These are phyloP conservation scores for Pichia membranifaciens DNA, from an alignment of 805 yeast genomes.

Conservation along the genomic window DNA sequence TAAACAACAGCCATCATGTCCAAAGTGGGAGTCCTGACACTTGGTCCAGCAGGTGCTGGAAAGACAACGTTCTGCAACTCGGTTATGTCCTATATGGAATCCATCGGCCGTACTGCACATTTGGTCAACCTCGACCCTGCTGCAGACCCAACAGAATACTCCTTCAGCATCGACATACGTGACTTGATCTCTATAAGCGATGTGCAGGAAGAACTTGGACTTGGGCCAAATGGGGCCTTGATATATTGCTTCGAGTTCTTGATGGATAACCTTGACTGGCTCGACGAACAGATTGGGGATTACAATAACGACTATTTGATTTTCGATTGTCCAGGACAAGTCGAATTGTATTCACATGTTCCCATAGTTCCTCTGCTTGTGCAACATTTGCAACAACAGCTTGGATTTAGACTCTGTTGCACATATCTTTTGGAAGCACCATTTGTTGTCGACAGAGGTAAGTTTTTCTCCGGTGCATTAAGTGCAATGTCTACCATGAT, in stretches of 20 bases:
- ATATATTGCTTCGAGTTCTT: slow-evolving; percentile 91
- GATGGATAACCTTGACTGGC: slow-evolving; percentile 88
- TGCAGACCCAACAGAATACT: slow-evolving; percentile 87
- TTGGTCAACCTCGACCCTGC: slow-evolving; percentile 96
- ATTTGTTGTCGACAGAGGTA: slow-evolving; percentile 82
- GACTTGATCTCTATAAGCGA: slow-evolving; percentile 87
- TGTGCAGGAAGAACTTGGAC: slow-evolving; percentile 88
- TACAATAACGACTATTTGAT: slow-evolving; percentile 89
- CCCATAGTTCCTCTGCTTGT: slow-evolving; percentile 90
- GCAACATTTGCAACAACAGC: slow-evolving; percentile 69
- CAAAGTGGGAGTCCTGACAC: slow-evolving; percentile 84
- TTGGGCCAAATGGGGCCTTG: slow-evolving; percentile 94
- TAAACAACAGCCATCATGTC: slow-evolving; percentile 50
- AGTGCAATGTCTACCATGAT: slow-evolving; percentile 99
- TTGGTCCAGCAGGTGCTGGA: slow-evolving; percentile 99
- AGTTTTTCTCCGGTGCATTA: slow-evolving; percentile 91
- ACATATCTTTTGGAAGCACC: slow-evolving; percentile 91
- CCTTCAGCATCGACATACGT: slow-evolving; percentile 86
- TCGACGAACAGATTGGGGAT: slow-evolving; percentile 95
- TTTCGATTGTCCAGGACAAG: slow-evolving; percentile 96
- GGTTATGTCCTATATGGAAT: slow-evolving; percentile 79
- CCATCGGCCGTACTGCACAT: slow-evolving; percentile 88
- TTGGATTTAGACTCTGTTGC: slow-evolving; percentile 88
- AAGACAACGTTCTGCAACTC: slow-evolving; percentile 90
- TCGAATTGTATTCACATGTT: slow-evolving; percentile 88